phyloP scores from a whole-genome alignment of 257 asterid species.

The Solanum corneliomulleri region DNA sequence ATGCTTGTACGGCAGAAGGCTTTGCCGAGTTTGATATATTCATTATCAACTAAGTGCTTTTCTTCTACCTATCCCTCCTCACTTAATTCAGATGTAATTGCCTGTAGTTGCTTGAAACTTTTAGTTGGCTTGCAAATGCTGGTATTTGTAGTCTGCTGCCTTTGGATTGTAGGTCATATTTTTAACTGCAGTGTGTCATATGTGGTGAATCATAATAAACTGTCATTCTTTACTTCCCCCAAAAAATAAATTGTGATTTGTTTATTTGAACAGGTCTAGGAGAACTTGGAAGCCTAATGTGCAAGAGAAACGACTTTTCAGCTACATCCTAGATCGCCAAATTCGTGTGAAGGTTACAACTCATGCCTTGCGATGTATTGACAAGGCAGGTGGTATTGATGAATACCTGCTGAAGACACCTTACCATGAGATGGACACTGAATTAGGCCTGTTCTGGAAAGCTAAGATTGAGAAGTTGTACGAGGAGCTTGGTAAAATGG shows the following conservation, averaged over 20 bases:
- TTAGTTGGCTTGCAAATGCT: neutral
- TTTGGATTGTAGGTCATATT: neutral
- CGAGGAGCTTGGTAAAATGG: slow-evolving; percentile 80
- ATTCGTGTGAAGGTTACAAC: slow-evolving; percentile 77
- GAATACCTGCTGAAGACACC: slow-evolving; percentile 93
- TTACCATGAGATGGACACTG: slow-evolving; percentile 82
- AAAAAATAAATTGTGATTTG: neutral
- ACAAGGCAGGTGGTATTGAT: slow-evolving; percentile 92
- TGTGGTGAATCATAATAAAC: neutral
- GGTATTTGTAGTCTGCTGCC: neutral
- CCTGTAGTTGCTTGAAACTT: slow-evolving; percentile 15
- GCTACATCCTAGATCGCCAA: slow-evolving; percentile 80
- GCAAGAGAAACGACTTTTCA: slow-evolving; percentile 83
- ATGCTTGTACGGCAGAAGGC: slow-evolving; percentile 26
- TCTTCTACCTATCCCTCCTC: slow-evolving; percentile 7
- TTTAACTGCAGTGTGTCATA: neutral
- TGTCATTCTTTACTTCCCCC: neutral
- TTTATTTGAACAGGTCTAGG: slow-evolving; percentile 40
- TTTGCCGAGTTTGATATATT: slow-evolving; percentile 84
- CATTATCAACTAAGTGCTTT: slow-evolving; percentile 61
- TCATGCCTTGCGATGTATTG: slow-evolving; percentile 94
- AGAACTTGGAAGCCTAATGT: slow-evolving; percentile 89
- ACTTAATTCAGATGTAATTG: neutral
- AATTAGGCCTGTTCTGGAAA: slow-evolving; percentile 83
- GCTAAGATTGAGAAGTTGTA: slow-evolving; percentile 80